Base-by-base conservation (phyloP, 1,139 yeast genomes). In the Hyphopichia wangnamkhiaoensis region DNA sequence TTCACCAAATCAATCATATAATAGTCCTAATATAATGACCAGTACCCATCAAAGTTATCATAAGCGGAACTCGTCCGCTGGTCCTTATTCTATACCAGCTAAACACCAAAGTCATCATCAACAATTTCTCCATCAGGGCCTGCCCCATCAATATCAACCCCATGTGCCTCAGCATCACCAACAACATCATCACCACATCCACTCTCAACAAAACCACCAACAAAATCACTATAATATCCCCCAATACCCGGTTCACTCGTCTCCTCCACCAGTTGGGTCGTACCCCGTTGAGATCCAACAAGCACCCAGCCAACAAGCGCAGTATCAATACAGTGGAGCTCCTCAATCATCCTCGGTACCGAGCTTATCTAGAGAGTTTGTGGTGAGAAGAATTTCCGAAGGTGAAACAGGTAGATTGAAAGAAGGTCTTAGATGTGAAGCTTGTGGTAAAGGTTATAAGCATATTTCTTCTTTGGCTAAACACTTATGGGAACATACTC, bases 381-480 rank as follows among this genome's bases (percentile, higher is more conserved):
- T 86, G 8, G 93, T 84, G 17, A 71, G 95, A 45, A 70, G 95
- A 44, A 86, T 85, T 38, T 80, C 89, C 40, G 95, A 87, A 59
- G 95, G 95, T 32, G 95, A 87, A 59, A 79, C 89, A 2, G 95
- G 95, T 8, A 63, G 95, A 38, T 70, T 86, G 38, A 87, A 86
- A 58, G 94, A 87, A 56, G 91, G 85, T 54, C 74, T 87, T 46
- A 83, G 84, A 53, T 87, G 95, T 65, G 94, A 87, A 60, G 89
- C 94, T 3, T 87, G 96, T 55, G 95, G 95, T 9, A 87, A 88
- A 59, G 94, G 94, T 12, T 87, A 87, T 58, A 88, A 87, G 58
- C 96, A 87, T 62, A 84, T 87, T 8, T 82, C 91, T 2, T 84
- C 93, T 16, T 71, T 87, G 44, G 74, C 95, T 75, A 49, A 88